phyloP scores from a whole-genome alignment of 2,329 filamentous ascomycete genomes.

The Fusarium sp. region DNA sequence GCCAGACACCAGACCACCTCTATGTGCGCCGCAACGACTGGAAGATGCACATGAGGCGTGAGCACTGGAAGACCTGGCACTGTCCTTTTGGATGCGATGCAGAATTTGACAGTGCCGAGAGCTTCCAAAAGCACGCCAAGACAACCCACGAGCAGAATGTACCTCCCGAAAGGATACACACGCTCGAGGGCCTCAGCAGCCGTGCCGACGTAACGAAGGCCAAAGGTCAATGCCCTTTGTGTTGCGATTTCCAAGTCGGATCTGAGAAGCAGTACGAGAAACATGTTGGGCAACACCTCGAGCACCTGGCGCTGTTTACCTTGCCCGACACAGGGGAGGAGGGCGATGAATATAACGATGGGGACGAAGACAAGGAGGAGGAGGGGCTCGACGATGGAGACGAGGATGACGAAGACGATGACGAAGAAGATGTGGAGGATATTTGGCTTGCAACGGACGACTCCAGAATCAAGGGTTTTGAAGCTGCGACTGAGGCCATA shows the following conservation, averaged over 20 bases:
- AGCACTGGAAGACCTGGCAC: not conserved
- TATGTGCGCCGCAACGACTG: not conserved
- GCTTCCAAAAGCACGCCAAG: not conserved
- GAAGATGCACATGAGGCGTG: not conserved
- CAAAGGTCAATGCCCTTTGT: not conserved
- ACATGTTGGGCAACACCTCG: not conserved
- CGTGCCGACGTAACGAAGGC: not conserved
- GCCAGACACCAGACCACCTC: not conserved
- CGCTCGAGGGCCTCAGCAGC: not conserved
- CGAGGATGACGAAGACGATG: not conserved
- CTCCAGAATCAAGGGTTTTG: constrained; percentile 50
- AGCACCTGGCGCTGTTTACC: not conserved
- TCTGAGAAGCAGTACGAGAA: not conserved
- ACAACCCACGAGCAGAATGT: not conserved
- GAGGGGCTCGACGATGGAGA: not conserved
- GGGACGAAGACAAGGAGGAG: not conserved
- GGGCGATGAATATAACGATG: not conserved
- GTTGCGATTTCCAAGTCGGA: not conserved
- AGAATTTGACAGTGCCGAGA: not conserved
- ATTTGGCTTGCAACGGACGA: not conserved
- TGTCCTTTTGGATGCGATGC: not conserved
- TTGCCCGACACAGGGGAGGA: not conserved
- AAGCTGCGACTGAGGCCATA: constrained; percentile 51
- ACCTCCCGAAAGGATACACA: not conserved
- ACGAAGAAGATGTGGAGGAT: constrained; percentile 22